phyloP scores from a whole-genome alignment of 2,329 filamentous ascomycete species.

The Ophiostoma tasmaniense region DNA sequence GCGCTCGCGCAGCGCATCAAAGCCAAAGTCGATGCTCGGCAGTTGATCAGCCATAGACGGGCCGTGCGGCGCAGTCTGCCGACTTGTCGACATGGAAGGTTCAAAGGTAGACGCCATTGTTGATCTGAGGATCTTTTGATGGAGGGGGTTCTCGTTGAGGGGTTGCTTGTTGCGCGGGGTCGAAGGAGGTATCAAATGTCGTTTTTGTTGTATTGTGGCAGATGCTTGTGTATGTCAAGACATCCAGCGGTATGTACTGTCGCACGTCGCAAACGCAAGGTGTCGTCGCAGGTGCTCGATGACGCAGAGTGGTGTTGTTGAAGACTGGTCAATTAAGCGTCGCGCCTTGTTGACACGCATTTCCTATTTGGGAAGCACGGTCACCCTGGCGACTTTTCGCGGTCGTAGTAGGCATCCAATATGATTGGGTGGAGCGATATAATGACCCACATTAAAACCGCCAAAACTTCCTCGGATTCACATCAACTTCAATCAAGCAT shows the following conservation, averaged over 20 bases:
- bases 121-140: background rate
- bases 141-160: background rate
- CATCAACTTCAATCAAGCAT: background rate
- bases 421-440: background rate
- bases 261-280: background rate
- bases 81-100: slow-evolving; percentile 58
- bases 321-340: background rate
- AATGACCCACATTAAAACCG: background rate
- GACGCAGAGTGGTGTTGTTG: background rate
- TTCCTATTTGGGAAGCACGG: slow-evolving; percentile 8
- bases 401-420: background rate
- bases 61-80: slow-evolving; percentile 49
- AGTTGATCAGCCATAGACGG: slow-evolving; percentile 64
- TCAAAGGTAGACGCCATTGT: background rate
- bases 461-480: background rate
- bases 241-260: background rate
- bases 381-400: slow-evolving; percentile 9
- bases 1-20: slow-evolving; percentile 87
- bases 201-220: background rate
- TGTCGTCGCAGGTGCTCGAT: background rate
- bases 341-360: slow-evolving; percentile 6
- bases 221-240: background rate
- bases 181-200: background rate
- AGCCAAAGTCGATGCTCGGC: slow-evolving; percentile 88
- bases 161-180: background rate